Evolutionary conservation across 176 grass and related monocot species (phyloP).

Genomic region (Carex littledalei): DNA sequence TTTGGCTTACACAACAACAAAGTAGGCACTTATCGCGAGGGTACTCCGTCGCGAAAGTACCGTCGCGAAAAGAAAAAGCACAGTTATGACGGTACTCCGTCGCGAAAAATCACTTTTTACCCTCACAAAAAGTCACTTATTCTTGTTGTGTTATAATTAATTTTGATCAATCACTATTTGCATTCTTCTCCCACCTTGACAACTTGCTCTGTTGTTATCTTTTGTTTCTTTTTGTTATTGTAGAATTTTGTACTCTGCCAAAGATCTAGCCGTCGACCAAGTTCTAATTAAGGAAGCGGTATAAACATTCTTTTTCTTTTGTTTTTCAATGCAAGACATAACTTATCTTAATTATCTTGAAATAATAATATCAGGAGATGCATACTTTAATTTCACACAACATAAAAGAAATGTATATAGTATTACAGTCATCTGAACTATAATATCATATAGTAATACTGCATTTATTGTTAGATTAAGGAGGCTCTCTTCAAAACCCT

Average conservation of each 20-base stretch:
- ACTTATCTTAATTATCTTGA: not conserved
- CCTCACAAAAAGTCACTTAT: no score
- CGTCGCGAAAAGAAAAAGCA: no score
- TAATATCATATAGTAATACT: not conserved
- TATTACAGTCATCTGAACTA: no score
- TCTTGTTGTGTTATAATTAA: no score
- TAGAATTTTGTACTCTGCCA: slow-evolving; percentile 82
- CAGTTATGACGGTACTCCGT: no score
- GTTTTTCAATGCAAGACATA: not conserved
- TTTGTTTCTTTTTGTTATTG: not conserved
- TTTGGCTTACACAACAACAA: no score
- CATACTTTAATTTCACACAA: not conserved
- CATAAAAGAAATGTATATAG: not conserved
- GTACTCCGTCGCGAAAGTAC: no score
- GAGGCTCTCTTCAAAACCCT: slow-evolving; percentile 79
- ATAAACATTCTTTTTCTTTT: not conserved
- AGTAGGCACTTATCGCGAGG: no score
- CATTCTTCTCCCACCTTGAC: no score
- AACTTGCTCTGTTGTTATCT: not conserved
- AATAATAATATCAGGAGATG: not conserved
- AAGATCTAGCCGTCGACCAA: slow-evolving; percentile 70
- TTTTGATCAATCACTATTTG: not conserved
- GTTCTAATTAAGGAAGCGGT: slow-evolving; percentile 60
- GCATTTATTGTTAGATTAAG: slow-evolving; percentile 52
- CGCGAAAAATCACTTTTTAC: no score